Base-by-base conservation (phyloP, 805 yeast species). In the Cyberlindnera veronae region DNA sequence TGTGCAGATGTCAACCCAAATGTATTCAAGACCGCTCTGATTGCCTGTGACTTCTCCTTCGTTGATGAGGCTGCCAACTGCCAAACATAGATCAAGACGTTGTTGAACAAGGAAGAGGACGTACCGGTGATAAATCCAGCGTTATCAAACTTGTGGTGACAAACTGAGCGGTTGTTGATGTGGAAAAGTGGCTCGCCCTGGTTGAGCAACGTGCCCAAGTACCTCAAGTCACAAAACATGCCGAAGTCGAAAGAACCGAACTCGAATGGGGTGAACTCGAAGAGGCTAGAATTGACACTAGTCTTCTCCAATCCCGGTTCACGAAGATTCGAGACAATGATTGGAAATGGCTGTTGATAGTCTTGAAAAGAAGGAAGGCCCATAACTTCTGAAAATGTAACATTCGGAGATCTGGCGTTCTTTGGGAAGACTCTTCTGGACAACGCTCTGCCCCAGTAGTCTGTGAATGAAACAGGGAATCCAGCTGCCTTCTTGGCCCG, bases 371-470 rank as follows among this genome's bases (percentile, higher is more conserved):
- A 64, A 13, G 52, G 34, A 4, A 70, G 47, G 1, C 57, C 46
- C 12, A 67, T 55, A 3, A 72, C 54, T 0, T 72, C 65, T 0
- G 74, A 60, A 18, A 74, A 47, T 1, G 76, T 66, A 3, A 56
- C 46, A 12, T 69, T 66, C 3, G 70, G 66, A 2, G 63, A 46
- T 23, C 67, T 44, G 6, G 63, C 55, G 10, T 54, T 37, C 18
- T 53, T 52, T 0, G 72, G 68, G 36, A 76, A 71, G 2, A 77
- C 61, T 27, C 62, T 65, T 41, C 74, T 63, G 3, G 77, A 64
- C 26, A 81, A 61, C 0, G 84, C 85, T 44, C 78, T 64, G 0
- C 84, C 86, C 83, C 84, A 77, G 50, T 79, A 80, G 51, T 81
- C 87, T 0, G 85, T 80, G 30, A 81, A 66, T 0, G 84, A 76